Conservation (phyloP, 1,284 basidiomycete species). For the Ceratobasidium sp. region DNA sequence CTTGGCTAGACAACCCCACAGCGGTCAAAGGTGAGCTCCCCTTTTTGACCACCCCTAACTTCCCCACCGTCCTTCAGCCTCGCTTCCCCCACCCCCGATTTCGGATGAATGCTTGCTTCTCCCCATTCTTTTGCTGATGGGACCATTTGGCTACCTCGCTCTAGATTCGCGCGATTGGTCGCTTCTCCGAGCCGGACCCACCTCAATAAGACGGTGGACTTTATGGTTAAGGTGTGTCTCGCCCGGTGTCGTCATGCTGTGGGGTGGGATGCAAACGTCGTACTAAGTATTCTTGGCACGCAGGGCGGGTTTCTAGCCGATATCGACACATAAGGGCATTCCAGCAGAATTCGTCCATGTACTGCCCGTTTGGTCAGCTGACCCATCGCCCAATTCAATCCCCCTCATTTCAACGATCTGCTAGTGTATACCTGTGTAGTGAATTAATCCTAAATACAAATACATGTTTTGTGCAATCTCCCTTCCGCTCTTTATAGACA, state of each 20-base stretch:
- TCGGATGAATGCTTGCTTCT: neutral
- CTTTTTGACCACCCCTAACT: neutral
- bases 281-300: neutral
- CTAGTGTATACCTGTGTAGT: conserved; percentile 3
- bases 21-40: conserved; percentile 17
- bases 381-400: neutral
- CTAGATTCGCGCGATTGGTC: conserved; percentile 25
- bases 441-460: conserved; percentile 20
- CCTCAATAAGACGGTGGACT: conserved; percentile 16
- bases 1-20: conserved; percentile 25
- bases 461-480: neutral
- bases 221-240: conserved; percentile 16
- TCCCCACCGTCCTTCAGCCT: neutral
- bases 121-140: neutral
- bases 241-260: neutral
- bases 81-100: neutral
- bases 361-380: neutral
- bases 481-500: neutral
- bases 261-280: neutral
- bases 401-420: neutral
- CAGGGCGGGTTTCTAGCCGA: conserved; percentile 14
- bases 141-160: neutral
- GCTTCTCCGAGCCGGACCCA: conserved; percentile 14
- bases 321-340: conserved; percentile 11
- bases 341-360: neutral